Evolutionary conservation across 2,329 filamentous ascomycete species (phyloP).

Genomic region (Pseudocercospora fuligena): DNA sequence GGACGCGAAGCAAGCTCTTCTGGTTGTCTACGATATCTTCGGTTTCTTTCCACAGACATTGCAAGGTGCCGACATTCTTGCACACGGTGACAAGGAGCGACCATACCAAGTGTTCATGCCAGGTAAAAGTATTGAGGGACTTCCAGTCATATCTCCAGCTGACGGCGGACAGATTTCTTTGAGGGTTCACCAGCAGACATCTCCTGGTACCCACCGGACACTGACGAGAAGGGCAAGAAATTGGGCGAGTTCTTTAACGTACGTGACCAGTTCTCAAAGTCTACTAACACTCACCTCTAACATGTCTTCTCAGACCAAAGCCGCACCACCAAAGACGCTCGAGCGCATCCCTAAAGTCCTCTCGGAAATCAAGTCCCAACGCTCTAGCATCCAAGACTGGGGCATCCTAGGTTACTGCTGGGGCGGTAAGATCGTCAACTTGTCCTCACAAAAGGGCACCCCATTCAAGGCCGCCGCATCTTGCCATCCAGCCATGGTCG

Average conservation of each 20-base stretch:
- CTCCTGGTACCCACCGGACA: constrained; percentile 52
- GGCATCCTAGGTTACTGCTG: constrained; percentile 64
- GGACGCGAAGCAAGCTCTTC: constrained; percentile 60
- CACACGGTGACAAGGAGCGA: constrained; percentile 65
- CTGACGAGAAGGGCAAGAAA: constrained; percentile 64
- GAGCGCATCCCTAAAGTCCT: constrained; percentile 61
- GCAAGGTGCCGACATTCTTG: constrained; percentile 67
- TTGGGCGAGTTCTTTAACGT: constrained; percentile 62
- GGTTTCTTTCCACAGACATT: constrained; percentile 67
- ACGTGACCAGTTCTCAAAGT: neutral
- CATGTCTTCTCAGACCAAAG: constrained; percentile 46
- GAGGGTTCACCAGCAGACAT: constrained; percentile 71
- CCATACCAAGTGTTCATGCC: constrained; percentile 89
- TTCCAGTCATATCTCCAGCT: neutral
- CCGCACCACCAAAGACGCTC: constrained; percentile 62
- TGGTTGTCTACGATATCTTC: constrained; percentile 67
- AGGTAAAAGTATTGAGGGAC: constrained; percentile 16
- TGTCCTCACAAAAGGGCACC: constrained; percentile 57
- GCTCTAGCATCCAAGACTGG: constrained; percentile 58
- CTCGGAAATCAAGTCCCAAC: constrained; percentile 57
- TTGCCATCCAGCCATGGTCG: constrained; percentile 65
- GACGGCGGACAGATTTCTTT: constrained; percentile 71
- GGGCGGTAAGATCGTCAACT: constrained; percentile 58
- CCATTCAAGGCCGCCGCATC: constrained; percentile 63
- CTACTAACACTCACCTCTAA: constrained; percentile 12